These are phyloP conservation scores for Liriodendron chinense DNA, from an alignment of 164 flowering plant species.

Conservation along the genomic window DNA sequence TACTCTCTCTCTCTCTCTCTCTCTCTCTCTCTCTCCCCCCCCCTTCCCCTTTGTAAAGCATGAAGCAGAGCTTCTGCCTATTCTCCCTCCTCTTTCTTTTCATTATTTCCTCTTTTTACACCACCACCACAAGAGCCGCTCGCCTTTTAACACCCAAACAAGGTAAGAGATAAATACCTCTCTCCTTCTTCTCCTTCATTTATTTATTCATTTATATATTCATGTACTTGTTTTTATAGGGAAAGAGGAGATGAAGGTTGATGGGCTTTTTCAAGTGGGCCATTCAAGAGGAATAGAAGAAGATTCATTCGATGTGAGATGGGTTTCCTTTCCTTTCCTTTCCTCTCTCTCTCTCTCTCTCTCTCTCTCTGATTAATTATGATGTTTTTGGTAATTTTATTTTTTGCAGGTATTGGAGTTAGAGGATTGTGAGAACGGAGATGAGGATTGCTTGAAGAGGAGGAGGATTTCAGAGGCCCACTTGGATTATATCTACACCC, in stretches of 20 bases:
- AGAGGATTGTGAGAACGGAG: conserved; percentile 41
- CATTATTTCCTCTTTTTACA: conserved; percentile 12
- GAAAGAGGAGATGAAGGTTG: conserved; percentile 11
- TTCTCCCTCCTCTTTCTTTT: conserved; percentile 19
- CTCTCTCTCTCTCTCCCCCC: conserved; percentile 12
- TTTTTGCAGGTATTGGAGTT: conserved; percentile 40
- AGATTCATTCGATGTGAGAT: conserved; percentile 23
- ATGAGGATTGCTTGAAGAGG: conserved; percentile 62
- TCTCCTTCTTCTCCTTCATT: neutral
- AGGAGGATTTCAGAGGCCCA: conserved; percentile 64
- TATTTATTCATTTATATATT: neutral
- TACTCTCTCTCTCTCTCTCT: conserved; percentile 11
- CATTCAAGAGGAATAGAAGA: conserved; percentile 9
- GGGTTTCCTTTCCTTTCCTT: neutral
- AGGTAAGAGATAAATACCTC: conserved; percentile 9
- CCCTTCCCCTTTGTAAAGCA: conserved; percentile 10
- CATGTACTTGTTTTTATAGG: conserved; percentile 16
- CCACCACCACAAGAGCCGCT: conserved; percentile 14
- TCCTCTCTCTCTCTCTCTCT: neutral
- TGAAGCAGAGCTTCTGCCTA: conserved; percentile 27
- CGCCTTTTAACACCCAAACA: conserved; percentile 16
- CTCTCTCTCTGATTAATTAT: neutral
- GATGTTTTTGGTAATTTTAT: neutral
- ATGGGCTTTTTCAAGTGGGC: conserved; percentile 11
- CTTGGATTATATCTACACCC: conserved; percentile 79